Percentiles rank a stretch among this genome's conserved stretches.
Conservation (phyloP, 2,329 filamentous ascomycete species). For the Atkinsonella hypoxylon region DNA sequence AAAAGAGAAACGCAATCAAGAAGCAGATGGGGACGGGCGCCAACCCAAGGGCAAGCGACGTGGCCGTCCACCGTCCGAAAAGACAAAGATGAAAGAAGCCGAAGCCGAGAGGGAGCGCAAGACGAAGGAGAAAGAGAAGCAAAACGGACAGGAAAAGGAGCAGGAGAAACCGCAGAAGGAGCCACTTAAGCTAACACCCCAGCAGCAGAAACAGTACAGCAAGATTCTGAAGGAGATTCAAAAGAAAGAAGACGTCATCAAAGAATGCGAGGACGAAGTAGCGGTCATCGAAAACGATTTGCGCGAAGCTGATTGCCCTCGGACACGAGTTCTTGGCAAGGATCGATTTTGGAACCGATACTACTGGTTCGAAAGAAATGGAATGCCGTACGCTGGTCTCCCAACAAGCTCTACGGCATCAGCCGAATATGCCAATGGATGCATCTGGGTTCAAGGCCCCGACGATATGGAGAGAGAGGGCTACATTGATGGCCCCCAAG, state of each 20-base stretch:
- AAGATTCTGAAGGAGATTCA: slow-evolving; percentile 82
- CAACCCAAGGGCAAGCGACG: slow-evolving; percentile 40
- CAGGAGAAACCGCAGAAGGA: slow-evolving; percentile 53
- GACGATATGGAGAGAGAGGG: slow-evolving; percentile 78
- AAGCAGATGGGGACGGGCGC: slow-evolving; percentile 63
- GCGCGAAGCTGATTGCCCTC: slow-evolving; percentile 84
- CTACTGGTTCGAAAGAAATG: slow-evolving; percentile 98
- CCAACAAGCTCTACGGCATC: slow-evolving; percentile 78
- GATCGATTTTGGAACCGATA: slow-evolving; percentile 98
- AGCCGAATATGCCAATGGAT: slow-evolving; percentile 84
- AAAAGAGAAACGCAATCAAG: slow-evolving; percentile 48
- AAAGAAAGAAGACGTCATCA: slow-evolving; percentile 70
- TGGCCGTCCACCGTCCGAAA: slow-evolving; percentile 46
- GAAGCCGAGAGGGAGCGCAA: slow-evolving; percentile 45
- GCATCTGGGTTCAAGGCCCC: slow-evolving; percentile 92
- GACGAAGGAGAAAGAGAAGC: slow-evolving; percentile 60
- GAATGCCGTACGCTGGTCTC: slow-evolving; percentile 87
- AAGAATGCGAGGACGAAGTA: slow-evolving; percentile 75
- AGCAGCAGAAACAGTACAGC: slow-evolving; percentile 79
- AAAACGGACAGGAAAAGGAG: slow-evolving; percentile 34
- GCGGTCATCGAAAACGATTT: slow-evolving; percentile 80
- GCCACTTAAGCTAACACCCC: slow-evolving; percentile 49
- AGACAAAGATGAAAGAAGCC: slow-evolving; percentile 63
- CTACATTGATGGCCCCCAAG: slow-evolving; percentile 66
- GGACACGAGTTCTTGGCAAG: slow-evolving; percentile 79